Conservation (phyloP, 345 rosid species). For the Excoecaria agallocha region DNA sequence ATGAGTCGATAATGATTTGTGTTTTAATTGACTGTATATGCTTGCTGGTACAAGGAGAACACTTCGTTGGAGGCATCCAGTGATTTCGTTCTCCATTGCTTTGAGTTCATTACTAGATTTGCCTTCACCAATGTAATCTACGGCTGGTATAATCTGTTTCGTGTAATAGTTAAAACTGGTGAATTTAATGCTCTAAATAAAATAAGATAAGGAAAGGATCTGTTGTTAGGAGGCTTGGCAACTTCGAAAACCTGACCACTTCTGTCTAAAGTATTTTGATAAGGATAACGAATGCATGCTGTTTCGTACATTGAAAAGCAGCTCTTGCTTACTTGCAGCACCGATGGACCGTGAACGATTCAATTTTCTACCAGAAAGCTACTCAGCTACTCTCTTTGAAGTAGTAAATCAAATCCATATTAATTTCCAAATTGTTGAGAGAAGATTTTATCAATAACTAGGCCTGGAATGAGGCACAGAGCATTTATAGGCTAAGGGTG, state of each 20-base stretch:
- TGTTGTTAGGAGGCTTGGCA: too few relatives aligned
- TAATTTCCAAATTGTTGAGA: background rate
- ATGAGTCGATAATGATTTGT: too few relatives aligned
- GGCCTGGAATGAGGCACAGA: background rate
- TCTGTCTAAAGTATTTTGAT: too few relatives aligned
- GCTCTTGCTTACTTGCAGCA: background rate
- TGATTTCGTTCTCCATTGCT: background rate
- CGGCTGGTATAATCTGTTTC: too few relatives aligned
- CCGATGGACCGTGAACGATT: background rate
- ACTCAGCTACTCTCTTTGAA: too few relatives aligned
- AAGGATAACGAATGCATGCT: too few relatives aligned
- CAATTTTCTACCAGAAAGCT: too few relatives aligned
- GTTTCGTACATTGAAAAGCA: background rate
- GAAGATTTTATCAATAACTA: background rate
- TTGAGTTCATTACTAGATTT: background rate
- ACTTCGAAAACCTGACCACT: too few relatives aligned
- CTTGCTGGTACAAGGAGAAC: background rate
- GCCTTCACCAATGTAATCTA: background rate
- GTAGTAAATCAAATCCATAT: background rate
- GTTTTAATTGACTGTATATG: too few relatives aligned
- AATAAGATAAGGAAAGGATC: too few relatives aligned
- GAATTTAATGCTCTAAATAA: too few relatives aligned
- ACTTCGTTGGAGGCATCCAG: background rate
- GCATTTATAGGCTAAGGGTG: background rate
- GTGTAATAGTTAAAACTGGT: too few relatives aligned